A percentile compares a stretch with the other conserved stretches of the same genome.
Evolutionary conservation across 2,329 filamentous ascomycete species (phyloP).

Genomic region (Dactylellina haptotyla): DNA sequence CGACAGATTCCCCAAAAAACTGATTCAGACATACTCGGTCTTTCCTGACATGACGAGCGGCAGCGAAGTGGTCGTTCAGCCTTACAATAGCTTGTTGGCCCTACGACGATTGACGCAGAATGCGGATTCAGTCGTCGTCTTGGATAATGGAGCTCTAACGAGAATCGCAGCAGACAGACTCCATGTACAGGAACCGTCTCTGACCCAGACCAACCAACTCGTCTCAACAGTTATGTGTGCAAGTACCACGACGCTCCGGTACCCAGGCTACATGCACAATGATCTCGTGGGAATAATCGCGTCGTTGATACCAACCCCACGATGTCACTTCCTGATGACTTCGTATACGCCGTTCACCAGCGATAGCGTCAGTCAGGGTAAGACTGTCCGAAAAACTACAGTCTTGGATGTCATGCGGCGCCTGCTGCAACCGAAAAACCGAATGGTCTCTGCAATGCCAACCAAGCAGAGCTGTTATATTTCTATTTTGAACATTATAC

Average conservation of each 20-base stretch:
- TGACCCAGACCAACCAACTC: slow-evolving; percentile 96
- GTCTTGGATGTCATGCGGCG: slow-evolving; percentile 97
- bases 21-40: slow-evolving; percentile 98
- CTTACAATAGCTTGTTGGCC: slow-evolving; percentile 94
- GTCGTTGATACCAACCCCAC: slow-evolving; percentile 92
- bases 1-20: slow-evolving; percentile 97
- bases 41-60: slow-evolving; percentile 92
- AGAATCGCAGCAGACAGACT: slow-evolving; percentile 93
- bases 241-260: slow-evolving; percentile 93
- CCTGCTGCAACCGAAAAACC: slow-evolving; percentile 95
- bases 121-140: slow-evolving; percentile 94
- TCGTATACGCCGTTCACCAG: slow-evolving; percentile 98
- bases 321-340: slow-evolving; percentile 98
- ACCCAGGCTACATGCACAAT: slow-evolving; percentile 99
- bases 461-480: slow-evolving; percentile 99
- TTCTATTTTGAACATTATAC: slow-evolving; percentile 97
- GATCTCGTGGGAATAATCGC: slow-evolving; percentile 97
- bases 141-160: slow-evolving; percentile 93
- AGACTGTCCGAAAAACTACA: slow-evolving; percentile 97
- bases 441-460: slow-evolving; percentile 96
- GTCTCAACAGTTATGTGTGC: slow-evolving; percentile 99
- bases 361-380: slow-evolving; percentile 94
- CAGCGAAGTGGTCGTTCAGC: slow-evolving; percentile 93
- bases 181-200: slow-evolving; percentile 93
- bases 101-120: slow-evolving; percentile 93